Percentiles rank a stretch among this genome's conserved stretches.
phyloP scores from a whole-genome alignment of 2,329 filamentous ascomycete species.

The Clonostachys chloroleuca region DNA sequence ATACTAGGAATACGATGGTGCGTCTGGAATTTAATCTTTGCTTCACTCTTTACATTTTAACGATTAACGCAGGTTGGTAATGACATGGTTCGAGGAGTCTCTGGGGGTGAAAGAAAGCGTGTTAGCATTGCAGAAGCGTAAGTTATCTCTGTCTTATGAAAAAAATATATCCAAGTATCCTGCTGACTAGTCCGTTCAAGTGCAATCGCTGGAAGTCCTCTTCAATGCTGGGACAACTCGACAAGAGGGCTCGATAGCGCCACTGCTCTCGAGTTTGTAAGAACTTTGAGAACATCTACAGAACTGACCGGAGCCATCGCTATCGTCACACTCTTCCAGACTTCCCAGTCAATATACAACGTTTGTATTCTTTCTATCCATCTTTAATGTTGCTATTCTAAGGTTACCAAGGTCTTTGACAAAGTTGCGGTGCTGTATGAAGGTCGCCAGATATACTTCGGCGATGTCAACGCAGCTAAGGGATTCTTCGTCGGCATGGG shows the following conservation, averaged over 20 bases:
- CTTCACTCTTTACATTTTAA: too few species aligned
- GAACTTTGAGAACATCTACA: conserved; percentile 41
- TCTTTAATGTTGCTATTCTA: conserved; percentile 21
- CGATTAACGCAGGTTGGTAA: conserved; percentile 34
- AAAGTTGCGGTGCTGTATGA: conserved; percentile 62
- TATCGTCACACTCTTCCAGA: conserved; percentile 48
- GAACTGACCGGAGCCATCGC: conserved; percentile 40
- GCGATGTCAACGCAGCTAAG: conserved; percentile 51
- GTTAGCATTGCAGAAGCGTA: conserved; percentile 22
- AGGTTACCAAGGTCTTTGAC: conserved; percentile 36
- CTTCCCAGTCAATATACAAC: conserved; percentile 50
- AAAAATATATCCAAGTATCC: too few species aligned
- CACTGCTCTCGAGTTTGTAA: conserved; percentile 49
- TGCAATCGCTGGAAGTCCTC: conserved; percentile 2
- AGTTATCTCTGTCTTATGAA: conserved; percentile 7
- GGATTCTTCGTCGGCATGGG: conserved; percentile 64
- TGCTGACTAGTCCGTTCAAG: too few species aligned
- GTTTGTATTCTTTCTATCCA: conserved; percentile 42
- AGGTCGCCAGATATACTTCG: conserved; percentile 59
- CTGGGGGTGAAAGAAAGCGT: conserved; percentile 41
- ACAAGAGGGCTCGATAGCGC: conserved; percentile 47
- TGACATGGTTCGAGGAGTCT: conserved; percentile 47
- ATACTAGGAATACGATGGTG: conserved; percentile 40
- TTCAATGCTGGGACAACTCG: conserved; percentile 34
- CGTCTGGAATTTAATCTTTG: too few species aligned